Evolutionary conservation across 2,329 filamentous ascomycete species (phyloP), one percentile per base, ranked within the genome.

Genomic region (Scedosporium apiospermum): DNA sequence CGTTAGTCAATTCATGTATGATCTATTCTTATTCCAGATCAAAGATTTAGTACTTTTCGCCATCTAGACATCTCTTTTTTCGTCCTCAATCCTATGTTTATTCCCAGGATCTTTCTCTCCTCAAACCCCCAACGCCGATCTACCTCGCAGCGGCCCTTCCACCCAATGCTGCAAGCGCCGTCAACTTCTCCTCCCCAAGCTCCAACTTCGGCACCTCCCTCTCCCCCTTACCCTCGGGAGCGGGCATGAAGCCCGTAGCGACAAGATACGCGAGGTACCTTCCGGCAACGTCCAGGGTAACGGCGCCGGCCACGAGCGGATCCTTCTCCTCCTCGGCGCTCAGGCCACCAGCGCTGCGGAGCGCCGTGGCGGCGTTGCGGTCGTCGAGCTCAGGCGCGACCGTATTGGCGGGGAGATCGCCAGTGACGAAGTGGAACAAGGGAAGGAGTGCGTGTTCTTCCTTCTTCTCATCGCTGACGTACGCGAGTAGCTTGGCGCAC

Each of bases 351-450:
- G 90, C 86, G 21, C 78, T 76, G 64, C 77, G 78, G 26, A 91
- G 75, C 0, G 84, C 82, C 2, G 76, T 75, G 3, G 79, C 77
- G 0, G 88, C 82, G 68, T 90, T 89, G 42, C 57, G 55, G 27
- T 72, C 88, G 65, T 88, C 84, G n/a, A 91, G 78, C 69, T 89
- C 87, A 0, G 88, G 88, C 0, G 88, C 87, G 63, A 84, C 84
- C 41, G 87, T 89, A 66, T 85, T 84, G 30, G 80, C 80, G 0
- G 88, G 88, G 4, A 91, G 77, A 70, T 91, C 83, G 1, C 81
- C 82, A 0, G 83, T 86, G 14, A 87, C 87, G 73, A 91, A 88
- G 72, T 91, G 88, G 70, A 87, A 89, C 3, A 91, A 82, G 1
- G 88, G 88, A 73, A 89, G 69, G 10, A 73, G 68, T 3, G 71